Evolutionary conservation across 768 basidiomycete genomes (phyloP).

Genomic region (Trametes coccinea): DNA sequence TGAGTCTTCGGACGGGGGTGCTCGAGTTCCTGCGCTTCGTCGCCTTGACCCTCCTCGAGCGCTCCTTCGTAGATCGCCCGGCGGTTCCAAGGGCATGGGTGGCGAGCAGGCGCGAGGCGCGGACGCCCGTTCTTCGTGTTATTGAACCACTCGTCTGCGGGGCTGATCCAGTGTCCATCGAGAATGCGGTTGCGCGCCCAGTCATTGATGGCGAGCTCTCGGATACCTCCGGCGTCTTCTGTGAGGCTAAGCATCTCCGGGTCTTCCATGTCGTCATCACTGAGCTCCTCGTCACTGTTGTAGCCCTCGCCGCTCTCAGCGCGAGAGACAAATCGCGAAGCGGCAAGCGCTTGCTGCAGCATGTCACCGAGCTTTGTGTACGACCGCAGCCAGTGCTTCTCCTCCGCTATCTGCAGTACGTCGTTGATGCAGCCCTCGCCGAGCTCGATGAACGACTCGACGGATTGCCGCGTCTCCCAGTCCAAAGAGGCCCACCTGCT

Average conservation of each 20-base stretch:
- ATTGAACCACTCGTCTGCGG: slow-evolving; percentile 68
- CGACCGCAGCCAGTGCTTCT: slow-evolving; percentile 69
- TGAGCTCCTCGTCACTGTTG: slow-evolving; percentile 35
- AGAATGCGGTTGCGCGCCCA: slow-evolving; percentile 73
- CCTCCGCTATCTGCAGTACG: slow-evolving; percentile 60
- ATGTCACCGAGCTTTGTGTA: slow-evolving; percentile 67
- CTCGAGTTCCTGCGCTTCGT: slow-evolving; percentile 32
- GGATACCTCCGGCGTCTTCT: slow-evolving; percentile 47
- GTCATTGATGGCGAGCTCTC: slow-evolving; percentile 62
- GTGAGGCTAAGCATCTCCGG: slow-evolving; percentile 44
- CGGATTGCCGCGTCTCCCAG: slow-evolving; percentile 66
- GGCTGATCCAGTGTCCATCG: slow-evolving; percentile 76
- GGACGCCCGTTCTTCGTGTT: slow-evolving; percentile 40
- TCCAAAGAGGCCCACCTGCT: slow-evolving; percentile 40
- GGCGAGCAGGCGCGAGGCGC: slow-evolving; percentile 28
- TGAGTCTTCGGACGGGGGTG: slow-evolving; percentile 54
- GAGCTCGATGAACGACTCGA: slow-evolving; percentile 73
- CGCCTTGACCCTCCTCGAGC: slow-evolving; percentile 26
- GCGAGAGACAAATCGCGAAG: slow-evolving; percentile 45
- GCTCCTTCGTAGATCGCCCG: slow-evolving; percentile 30
- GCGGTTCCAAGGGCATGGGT: slow-evolving; percentile 63
- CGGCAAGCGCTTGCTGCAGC: slow-evolving; percentile 67
- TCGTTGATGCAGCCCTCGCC: slow-evolving; percentile 68
- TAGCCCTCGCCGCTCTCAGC: slow-evolving; percentile 40
- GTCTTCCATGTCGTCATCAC: slow-evolving; percentile 46